phyloP scores from a whole-genome alignment of 176 grass and related monocot species.

The Eragrostis nindensis region DNA sequence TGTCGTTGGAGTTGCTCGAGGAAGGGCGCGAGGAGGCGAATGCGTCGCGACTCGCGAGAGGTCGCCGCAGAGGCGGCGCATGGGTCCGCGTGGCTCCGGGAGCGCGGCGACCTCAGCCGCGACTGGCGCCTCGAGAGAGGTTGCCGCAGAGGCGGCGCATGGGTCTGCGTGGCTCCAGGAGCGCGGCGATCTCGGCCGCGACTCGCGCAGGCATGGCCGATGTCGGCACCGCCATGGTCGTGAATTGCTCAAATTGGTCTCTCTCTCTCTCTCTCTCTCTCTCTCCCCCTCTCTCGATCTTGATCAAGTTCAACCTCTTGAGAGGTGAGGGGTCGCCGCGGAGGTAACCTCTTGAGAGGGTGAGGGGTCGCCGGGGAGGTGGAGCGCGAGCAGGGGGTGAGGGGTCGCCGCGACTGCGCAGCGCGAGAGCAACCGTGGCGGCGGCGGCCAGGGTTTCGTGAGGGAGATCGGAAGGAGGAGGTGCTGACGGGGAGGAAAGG shows the following conservation, averaged over 20 bases:
- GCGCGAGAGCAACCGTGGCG: too few relatives aligned
- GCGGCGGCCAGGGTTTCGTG: too few relatives aligned
- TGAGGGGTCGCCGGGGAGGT: too few relatives aligned
- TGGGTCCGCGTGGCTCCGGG: constrained; percentile 77
- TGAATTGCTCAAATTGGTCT: background rate
- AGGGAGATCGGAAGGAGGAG: too few relatives aligned
- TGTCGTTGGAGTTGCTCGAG: constrained; percentile 61
- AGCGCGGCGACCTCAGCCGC: constrained; percentile 70
- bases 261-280: too few relatives aligned
- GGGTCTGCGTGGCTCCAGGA: constrained; percentile 82
- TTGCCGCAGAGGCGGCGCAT: constrained; percentile 73
- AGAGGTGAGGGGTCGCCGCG: too few relatives aligned
- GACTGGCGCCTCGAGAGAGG: constrained; percentile 46
- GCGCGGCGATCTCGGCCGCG: constrained; percentile 65
- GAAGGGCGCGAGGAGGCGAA: constrained; percentile 82
- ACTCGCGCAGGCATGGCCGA: constrained; percentile 42
- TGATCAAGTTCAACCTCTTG: too few relatives aligned
- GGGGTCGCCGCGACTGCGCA: too few relatives aligned
- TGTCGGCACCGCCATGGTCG: background rate
- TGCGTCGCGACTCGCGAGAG: constrained; percentile 75
- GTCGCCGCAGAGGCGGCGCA: constrained; percentile 73
- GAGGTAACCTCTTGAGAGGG: too few relatives aligned
- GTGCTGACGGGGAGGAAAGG: too few relatives aligned
- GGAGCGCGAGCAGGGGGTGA: too few relatives aligned
- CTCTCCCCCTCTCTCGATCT: too few relatives aligned